Evolutionary conservation across 1,284 basidiomycete species (phyloP).

Genomic region (Pseudozyma pruni): DNA sequence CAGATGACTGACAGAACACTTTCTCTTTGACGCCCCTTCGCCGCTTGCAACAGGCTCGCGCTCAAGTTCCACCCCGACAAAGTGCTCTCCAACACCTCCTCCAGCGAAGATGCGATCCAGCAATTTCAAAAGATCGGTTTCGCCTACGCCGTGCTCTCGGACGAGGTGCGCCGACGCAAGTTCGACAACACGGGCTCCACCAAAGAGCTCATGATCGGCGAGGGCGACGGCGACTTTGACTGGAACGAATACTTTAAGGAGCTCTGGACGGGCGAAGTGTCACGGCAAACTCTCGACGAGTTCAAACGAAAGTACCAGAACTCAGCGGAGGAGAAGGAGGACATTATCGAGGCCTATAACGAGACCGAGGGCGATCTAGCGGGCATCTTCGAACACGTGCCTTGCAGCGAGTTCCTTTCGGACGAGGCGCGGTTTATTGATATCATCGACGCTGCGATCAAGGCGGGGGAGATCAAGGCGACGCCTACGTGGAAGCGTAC

Average conservation of each 20-base stretch:
- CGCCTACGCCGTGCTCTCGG: constrained; percentile 65
- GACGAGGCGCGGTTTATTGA: constrained; percentile 57
- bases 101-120: constrained; percentile 45
- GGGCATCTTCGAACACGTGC: constrained; percentile 59
- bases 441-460: constrained; percentile 54
- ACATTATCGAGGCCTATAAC: constrained; percentile 60
- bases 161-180: constrained; percentile 52
- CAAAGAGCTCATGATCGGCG: constrained; percentile 57
- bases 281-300: constrained; percentile 55
- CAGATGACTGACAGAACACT: not conserved
- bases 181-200: constrained; percentile 66
- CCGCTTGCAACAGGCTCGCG: constrained; percentile 47
- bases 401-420: constrained; percentile 59
- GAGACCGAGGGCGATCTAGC: constrained; percentile 51
- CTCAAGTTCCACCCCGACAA: constrained; percentile 67
- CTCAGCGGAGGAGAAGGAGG: constrained; percentile 62
- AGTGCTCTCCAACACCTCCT: constrained; percentile 41
- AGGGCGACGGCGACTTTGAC: constrained; percentile 63
- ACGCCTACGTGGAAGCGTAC: constrained; percentile 36
- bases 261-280: constrained; percentile 66
- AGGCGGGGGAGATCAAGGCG: constrained; percentile 39
- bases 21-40: not conserved
- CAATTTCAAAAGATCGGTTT: constrained; percentile 66
- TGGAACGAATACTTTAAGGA: constrained; percentile 68
- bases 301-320: constrained; percentile 63